Conservation (phyloP, 73 alveolate species). For the Tetrahymena malaccensis region DNA sequence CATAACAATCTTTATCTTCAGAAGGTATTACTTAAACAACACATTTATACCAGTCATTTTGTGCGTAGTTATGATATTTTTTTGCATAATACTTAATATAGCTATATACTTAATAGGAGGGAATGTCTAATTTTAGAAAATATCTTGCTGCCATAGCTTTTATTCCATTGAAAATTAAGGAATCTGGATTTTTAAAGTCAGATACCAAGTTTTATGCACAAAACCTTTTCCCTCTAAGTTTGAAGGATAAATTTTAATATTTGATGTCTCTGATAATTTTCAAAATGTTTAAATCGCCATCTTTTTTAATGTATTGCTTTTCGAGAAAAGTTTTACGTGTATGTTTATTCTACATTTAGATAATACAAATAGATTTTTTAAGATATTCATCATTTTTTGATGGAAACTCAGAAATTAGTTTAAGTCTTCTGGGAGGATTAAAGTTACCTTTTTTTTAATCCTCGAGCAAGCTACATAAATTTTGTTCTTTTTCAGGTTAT, state of each 20-base stretch:
- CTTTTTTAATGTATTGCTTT: not conserved
- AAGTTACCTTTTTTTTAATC: not conserved
- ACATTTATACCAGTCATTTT: not conserved
- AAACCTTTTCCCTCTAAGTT: not conserved
- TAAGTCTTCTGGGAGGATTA: not conserved
- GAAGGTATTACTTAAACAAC: not conserved
- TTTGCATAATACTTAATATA: not conserved
- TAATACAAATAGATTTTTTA: not conserved
- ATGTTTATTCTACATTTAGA: not conserved
- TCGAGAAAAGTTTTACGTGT: not conserved
- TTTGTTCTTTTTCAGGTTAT: not conserved
- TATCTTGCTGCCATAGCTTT: not conserved
- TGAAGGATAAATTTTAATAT: not conserved
- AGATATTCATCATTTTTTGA: not conserved
- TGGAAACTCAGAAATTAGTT: not conserved
- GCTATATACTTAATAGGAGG: not conserved
- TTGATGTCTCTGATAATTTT: not conserved
- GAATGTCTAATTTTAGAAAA: not conserved
- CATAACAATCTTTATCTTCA: not conserved
- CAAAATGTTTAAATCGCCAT: not conserved
- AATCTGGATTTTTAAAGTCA: not conserved
- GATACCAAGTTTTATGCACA: not conserved
- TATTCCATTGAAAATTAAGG: not conserved
- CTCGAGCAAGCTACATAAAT: not conserved
- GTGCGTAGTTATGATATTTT: not conserved